A percentile compares a stretch with the other conserved stretches of the same genome.
Evolutionary conservation across 2,329 filamentous ascomycete genomes (phyloP).

Genomic region (Fusarium sacchari): DNA sequence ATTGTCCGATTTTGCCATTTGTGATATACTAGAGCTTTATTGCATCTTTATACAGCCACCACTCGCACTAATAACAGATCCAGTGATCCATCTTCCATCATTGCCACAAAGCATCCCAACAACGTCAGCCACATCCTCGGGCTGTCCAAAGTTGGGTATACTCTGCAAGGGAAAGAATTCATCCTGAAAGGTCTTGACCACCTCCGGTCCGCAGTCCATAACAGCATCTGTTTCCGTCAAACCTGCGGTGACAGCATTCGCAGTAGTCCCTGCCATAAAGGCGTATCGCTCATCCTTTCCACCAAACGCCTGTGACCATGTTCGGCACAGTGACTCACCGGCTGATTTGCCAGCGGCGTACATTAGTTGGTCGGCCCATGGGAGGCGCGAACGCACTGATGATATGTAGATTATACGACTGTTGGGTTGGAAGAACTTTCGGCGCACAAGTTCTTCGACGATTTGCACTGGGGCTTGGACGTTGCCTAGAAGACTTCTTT

Average conservation of each 20-base stretch:
- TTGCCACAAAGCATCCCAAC: constrained; percentile 48
- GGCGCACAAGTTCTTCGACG: constrained; percentile 48
- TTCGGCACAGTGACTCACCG: constrained; percentile 49
- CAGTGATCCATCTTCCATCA: constrained; percentile 51
- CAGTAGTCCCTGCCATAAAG: constrained; percentile 50
- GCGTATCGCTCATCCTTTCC: constrained; percentile 48
- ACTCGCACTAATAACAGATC: constrained; percentile 49
- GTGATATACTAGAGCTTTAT: not conserved
- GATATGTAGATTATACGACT: constrained; percentile 52
- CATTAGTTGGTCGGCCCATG: constrained; percentile 49
- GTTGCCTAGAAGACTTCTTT: constrained; percentile 48
- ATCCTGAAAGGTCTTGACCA: constrained; percentile 45
- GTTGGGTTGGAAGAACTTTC: constrained; percentile 45
- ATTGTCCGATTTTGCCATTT: fast-evolving
- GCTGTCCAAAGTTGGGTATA: constrained; percentile 47
- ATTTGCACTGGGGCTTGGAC: constrained; percentile 49
- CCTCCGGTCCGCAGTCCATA: constrained; percentile 46
- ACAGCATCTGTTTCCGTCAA: constrained; percentile 50
- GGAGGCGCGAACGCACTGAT: constrained; percentile 46
- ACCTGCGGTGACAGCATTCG: constrained; percentile 48
- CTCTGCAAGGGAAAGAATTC: constrained; percentile 50
- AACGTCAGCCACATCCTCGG: constrained; percentile 50
- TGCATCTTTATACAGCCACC: constrained; percentile 50
- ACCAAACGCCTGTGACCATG: constrained; percentile 50
- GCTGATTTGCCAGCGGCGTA: constrained; percentile 49